These are phyloP conservation scores for Cyclotella atomus DNA, from an alignment of 108 stramenopile species.

Conservation along the genomic window DNA sequence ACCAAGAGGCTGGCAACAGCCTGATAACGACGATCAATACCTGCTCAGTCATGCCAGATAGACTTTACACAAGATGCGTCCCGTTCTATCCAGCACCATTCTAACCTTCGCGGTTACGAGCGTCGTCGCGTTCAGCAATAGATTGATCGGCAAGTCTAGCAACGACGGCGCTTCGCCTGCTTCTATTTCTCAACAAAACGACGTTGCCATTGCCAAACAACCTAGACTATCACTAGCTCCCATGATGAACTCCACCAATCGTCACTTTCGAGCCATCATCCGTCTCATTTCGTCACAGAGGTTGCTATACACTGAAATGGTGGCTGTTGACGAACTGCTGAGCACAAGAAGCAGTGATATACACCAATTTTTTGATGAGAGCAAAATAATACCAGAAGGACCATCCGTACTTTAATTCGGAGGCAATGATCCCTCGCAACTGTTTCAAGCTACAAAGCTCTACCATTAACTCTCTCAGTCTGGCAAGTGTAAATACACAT, in stretches of 20 bases:
- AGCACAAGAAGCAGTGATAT: slow-evolving; percentile 56
- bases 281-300: slow-evolving; percentile 79
- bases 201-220: too few relatives aligned
- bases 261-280: slow-evolving; percentile 90
- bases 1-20: too few relatives aligned
- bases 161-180: too few relatives aligned
- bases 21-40: too few relatives aligned
- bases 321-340: slow-evolving; percentile 77
- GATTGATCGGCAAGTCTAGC: too few relatives aligned
- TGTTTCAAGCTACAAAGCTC: slow-evolving; percentile 70
- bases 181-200: too few relatives aligned
- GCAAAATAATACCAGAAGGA: slow-evolving; percentile 58
- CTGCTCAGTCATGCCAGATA: too few relatives aligned
- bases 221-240: slow-evolving; percentile 87
- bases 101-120: too few relatives aligned
- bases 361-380: neutral
- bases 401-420: slow-evolving; percentile 94
- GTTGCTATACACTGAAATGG: slow-evolving; percentile 98
- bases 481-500: slow-evolving; percentile 86
- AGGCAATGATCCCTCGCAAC: slow-evolving; percentile 82
- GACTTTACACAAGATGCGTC: too few relatives aligned
- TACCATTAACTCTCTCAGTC: slow-evolving; percentile 63
- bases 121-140: too few relatives aligned
- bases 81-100: too few relatives aligned
- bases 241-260: slow-evolving; percentile 99